Conservation (phyloP, 2,329 filamentous ascomycete genomes). For the Aurifilum marmelostoma region DNA sequence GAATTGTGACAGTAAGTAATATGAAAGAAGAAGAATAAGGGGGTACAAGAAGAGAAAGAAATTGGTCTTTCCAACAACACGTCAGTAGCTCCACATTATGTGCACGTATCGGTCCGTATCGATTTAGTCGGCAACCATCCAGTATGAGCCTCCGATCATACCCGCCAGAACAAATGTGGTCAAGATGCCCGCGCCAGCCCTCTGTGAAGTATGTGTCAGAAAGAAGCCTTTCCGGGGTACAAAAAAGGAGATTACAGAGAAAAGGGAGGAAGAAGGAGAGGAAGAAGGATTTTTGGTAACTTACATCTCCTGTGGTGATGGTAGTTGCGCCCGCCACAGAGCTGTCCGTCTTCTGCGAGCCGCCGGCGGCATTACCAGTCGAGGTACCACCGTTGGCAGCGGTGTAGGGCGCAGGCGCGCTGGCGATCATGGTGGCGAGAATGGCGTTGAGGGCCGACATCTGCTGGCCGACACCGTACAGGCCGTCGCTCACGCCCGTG, state of each 20-base stretch:
- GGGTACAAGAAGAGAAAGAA: not conserved
- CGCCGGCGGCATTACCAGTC: constrained; percentile 46
- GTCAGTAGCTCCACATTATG: not conserved
- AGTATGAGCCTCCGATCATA: constrained; percentile 49
- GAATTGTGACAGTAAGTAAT: not conserved
- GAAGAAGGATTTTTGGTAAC: constrained; percentile 13
- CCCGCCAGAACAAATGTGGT: constrained; percentile 49
- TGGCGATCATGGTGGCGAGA: constrained; percentile 52
- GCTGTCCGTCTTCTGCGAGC: constrained; percentile 38
- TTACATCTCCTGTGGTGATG: constrained; percentile 28
- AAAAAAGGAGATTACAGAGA: not conserved
- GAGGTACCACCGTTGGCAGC: constrained; percentile 55
- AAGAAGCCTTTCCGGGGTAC: not conserved
- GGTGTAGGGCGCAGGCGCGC: constrained; percentile 44
- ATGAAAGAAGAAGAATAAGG: not conserved
- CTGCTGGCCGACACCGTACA: constrained; percentile 60
- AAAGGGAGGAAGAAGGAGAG: constrained; percentile 26
- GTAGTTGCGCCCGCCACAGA: constrained; percentile 12
- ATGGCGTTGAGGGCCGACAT: constrained; percentile 62
- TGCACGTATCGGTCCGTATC: not conserved
- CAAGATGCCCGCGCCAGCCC: constrained; percentile 52
- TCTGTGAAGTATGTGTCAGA: constrained; percentile 47
- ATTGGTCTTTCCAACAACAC: not conserved
- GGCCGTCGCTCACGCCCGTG: constrained; percentile 53
- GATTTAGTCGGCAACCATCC: constrained; percentile 49